Evolutionary conservation across 2,329 filamentous ascomycete species (phyloP), one percentile per base, ranked within the genome.

Genomic region (Ceratocystis albifundus): DNA sequence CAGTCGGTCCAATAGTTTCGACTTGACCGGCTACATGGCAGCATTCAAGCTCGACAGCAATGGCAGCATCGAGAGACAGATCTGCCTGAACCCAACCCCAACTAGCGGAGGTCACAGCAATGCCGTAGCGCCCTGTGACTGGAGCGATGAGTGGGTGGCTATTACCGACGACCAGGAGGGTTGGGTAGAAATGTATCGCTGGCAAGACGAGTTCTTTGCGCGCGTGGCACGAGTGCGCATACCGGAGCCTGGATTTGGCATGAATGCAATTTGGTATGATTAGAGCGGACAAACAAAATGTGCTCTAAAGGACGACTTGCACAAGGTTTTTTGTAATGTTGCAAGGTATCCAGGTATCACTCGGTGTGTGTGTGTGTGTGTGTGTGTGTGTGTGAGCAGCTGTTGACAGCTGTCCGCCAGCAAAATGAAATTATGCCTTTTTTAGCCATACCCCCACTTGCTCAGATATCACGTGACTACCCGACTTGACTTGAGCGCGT

Each of bases 191-290:
- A 89, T 96, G 66, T 95, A 95, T 74, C 81, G 90, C 65, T 96
- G 90, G 88, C 81, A 87, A 70, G 87, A 91, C 67, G 90, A 94
- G 79, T 89, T 87, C 71, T 76, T 96, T 65, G 87, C 84, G 1
- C 79, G 90, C 2, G 90, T 95, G 6, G 90, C 90, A 17, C 81
- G 88, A 69, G 79, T 89, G 69, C 85, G 89, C 70, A 86, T 95
- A 46, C 85, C 86, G 4, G 90, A 95, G 77, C 89, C 88, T n/a
- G 90, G 90, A 1, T 96, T 96, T 74, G 90, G 90, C 1, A 96
- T 96, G 90, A 96, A 96, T 76, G 90, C 90, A n/a, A 91, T 95
- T 69, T 96, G 90, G 90, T 94, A 94, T 75, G 88, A 95, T 67
- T 78, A 69, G 62, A 64, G 12, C 32, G 2, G 20, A n/a, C 17